Conservation (phyloP, 768 basidiomycete species). For the Tephrocybe rancida region DNA sequence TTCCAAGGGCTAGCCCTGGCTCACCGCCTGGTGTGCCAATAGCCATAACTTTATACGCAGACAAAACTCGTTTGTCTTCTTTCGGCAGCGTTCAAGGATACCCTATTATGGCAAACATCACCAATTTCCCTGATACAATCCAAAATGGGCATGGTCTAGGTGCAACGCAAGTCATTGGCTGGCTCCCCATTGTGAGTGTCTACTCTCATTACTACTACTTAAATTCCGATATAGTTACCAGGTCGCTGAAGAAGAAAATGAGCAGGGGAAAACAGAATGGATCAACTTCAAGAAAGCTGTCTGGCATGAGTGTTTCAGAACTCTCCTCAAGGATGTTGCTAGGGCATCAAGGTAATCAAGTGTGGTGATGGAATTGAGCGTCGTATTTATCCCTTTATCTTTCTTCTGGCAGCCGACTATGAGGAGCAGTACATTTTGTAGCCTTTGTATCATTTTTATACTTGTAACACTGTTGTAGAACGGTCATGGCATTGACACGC, state of each 20-base stretch:
- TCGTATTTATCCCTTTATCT: constrained; percentile 34
- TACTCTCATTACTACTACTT: background rate
- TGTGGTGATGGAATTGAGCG: constrained; percentile 28
- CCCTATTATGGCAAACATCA: constrained; percentile 32
- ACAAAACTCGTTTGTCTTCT: constrained; percentile 36
- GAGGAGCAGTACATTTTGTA: constrained; percentile 42
- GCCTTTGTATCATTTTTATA: background rate
- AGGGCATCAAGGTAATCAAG: constrained; percentile 5
- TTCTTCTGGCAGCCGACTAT: constrained; percentile 44
- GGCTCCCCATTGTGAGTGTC: constrained; percentile 35
- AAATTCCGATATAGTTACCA: background rate
- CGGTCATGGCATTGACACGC: constrained; percentile 5
- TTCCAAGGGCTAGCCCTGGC: too few relatives aligned
- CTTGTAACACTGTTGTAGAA: background rate
- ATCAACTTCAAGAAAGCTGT: constrained; percentile 29
- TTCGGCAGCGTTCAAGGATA: constrained; percentile 38
- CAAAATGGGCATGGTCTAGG: constrained; percentile 34
- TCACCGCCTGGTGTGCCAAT: constrained; percentile 20
- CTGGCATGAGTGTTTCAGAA: constrained; percentile 35
- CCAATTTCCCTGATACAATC: constrained; percentile 31
- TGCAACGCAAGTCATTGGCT: constrained; percentile 35
- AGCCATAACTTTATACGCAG: constrained; percentile 35
- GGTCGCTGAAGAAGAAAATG: background rate
- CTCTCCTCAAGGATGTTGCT: constrained; percentile 26
- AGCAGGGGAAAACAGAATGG: too few relatives aligned